phyloP scores from a whole-genome alignment of 768 basidiomycete genomes.

The Termitomyces sp. region DNA sequence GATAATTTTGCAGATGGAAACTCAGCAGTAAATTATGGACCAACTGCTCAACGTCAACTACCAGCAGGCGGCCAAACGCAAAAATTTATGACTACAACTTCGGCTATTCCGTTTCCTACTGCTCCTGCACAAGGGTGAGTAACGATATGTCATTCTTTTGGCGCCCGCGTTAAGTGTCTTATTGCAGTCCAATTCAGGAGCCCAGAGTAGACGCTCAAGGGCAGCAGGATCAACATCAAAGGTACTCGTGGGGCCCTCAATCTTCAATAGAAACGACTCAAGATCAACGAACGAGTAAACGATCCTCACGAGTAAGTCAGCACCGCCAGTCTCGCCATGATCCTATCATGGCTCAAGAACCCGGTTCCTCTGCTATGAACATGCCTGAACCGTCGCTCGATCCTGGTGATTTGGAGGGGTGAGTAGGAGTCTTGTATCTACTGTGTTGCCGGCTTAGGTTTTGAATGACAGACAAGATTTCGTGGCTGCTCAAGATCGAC shows the following conservation, averaged over 20 bases:
- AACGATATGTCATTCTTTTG: neutral
- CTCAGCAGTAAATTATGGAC: neutral
- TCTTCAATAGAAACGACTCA: neutral
- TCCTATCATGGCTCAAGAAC: neutral
- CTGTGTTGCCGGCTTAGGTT: neutral
- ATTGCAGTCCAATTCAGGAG: neutral
- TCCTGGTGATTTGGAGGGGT: conserved; percentile 8
- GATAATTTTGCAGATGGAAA: neutral
- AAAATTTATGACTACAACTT: neutral
- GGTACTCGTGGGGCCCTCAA: neutral
- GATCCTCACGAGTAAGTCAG: neutral
- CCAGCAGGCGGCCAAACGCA: neutral
- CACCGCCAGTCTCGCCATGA: neutral
- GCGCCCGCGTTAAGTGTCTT: neutral
- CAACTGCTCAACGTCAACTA: neutral
- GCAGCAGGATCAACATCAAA: neutral
- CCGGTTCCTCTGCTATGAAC: neutral
- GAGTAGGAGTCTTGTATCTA: neutral
- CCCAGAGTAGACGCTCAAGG: neutral
- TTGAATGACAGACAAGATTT: conserved; percentile 1
- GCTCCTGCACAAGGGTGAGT: neutral
- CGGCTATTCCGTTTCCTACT: neutral
- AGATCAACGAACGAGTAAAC: neutral
- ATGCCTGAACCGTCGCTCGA: neutral
- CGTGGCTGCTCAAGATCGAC: conserved; percentile 1